Percentiles rank a stretch among this genome's conserved stretches.
Conservation (phyloP, 176 grass and related monocot species). For the Saccharum officinarum region DNA sequence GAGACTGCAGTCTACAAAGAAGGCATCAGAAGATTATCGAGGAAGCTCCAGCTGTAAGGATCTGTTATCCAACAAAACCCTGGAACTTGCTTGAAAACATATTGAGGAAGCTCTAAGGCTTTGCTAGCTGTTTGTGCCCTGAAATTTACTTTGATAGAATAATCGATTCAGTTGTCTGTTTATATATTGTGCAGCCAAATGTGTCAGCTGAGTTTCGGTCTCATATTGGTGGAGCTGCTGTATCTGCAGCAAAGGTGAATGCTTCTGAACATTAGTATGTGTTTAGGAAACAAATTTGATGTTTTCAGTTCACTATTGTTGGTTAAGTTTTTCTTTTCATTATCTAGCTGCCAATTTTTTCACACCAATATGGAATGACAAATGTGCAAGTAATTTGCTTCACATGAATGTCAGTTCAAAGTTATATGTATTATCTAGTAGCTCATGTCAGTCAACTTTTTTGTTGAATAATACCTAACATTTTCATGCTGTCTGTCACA, state of each 20-base stretch:
- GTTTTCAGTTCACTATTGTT: constrained; percentile 9
- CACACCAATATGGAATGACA: neutral
- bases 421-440: neutral
- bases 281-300: neutral
- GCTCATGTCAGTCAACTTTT: neutral
- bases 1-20: constrained; percentile 97
- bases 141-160: constrained; percentile 10
- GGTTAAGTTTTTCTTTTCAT: constrained; percentile 4
- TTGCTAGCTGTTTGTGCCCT: neutral
- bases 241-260: constrained; percentile 89
- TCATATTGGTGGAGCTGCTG: constrained; percentile 83
- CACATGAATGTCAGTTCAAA: neutral
- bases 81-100: constrained; percentile 10
- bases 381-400: constrained; percentile 9
- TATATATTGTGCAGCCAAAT: constrained; percentile 67
- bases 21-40: constrained; percentile 98
- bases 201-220: constrained; percentile 66
- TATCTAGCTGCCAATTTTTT: neutral
- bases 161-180: neutral
- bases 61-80: constrained; percentile 24
- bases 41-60: constrained; percentile 92
- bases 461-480: neutral
- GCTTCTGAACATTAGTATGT: constrained; percentile 15
- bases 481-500: neutral
- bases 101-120: neutral